phyloP scores from a whole-genome alignment of 352 stramenopile species.

The Phytophthora sojae region DNA sequence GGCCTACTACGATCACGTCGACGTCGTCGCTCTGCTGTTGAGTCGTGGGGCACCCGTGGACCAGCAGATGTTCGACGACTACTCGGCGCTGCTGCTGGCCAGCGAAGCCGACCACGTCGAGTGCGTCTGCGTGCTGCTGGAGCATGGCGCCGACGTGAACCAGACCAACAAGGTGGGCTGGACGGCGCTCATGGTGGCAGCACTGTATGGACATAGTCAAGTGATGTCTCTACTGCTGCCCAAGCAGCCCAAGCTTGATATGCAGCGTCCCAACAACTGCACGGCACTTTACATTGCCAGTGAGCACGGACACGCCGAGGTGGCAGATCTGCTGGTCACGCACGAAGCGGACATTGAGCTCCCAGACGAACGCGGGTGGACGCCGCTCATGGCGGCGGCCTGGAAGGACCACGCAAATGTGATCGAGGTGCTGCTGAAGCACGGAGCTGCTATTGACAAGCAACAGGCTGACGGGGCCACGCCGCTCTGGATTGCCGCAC shows the following conservation, averaged over 20 bases:
- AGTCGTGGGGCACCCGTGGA: constrained; percentile 6
- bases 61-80: constrained; percentile 1
- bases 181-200: constrained; percentile 17
- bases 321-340: constrained; percentile 10
- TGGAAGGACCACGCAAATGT: constrained; percentile 9
- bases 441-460: constrained; percentile 6
- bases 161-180: background rate
- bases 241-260: constrained; percentile 11
- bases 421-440: constrained; percentile 1
- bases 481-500: constrained; percentile 7
- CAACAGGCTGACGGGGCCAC: background rate
- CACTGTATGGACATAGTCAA: constrained; percentile 3
- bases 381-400: constrained; percentile 25
- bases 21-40: constrained; percentile 15
- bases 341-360: constrained; percentile 3
- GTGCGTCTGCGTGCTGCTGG: too few relatives aligned
- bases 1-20: constrained; percentile 6
- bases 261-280: constrained; percentile 5
- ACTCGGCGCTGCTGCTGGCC: background rate
- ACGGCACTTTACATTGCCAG: constrained; percentile 22
- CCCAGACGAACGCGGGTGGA: constrained; percentile 18
- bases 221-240: constrained; percentile 12
- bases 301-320: constrained; percentile 13
- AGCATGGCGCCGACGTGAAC: too few relatives aligned
- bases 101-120: too few relatives aligned